Base-by-base conservation (phyloP, 2,329 filamentous ascomycete genomes). In the Trichophyton benhamiae region DNA sequence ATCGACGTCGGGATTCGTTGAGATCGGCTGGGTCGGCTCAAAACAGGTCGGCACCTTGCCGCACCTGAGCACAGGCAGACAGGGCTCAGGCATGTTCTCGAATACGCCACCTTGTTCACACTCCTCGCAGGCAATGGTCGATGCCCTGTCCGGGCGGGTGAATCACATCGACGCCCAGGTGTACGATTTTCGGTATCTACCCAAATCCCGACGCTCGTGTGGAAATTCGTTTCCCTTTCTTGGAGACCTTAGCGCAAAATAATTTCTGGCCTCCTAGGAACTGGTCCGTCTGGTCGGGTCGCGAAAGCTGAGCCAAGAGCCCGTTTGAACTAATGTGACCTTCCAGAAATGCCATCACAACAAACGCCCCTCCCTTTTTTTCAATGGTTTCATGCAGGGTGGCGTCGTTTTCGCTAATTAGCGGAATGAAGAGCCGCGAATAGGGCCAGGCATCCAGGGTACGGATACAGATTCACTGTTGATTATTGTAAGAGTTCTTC, bases 51-150 rank as follows among this genome's bases (percentile, higher is more conserved):
- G 15, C 52, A 17, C 1, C 27, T 27, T 36, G 15, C 52, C 25
- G 27, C 52, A 27, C 25, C 13, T 7, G 52, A 55, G 52, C 52
- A 55, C 27, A 55, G 52, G 30, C 52, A 9, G 52, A 55, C 52
- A 55, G 52, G 52, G 52, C 52, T 55, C 52, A 55, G 30, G 52
- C 52, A 55, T 55, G 52, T 55, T 55, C 52, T 55, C 52, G 52
- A 36, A 36, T 36, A 33, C 52, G 52, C 52, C 52, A 55, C 52
- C n/a, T 55, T 55, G 25, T 7, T 55, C 8, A 52, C 22, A 52
- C 46, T 36, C 33, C 52, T 33, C 15, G n/a, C 41, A 44, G 15
- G n/a, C 41, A n/a, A 44, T 55, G 4, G 6, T 36, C n/a, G 15
- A 33, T 55, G 27, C 20, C 20, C 27, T 55, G 52, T 15, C 20